Conservation (phyloP, 108 stramenopile genomes). For the Stephanodiscus minutulus region DNA sequence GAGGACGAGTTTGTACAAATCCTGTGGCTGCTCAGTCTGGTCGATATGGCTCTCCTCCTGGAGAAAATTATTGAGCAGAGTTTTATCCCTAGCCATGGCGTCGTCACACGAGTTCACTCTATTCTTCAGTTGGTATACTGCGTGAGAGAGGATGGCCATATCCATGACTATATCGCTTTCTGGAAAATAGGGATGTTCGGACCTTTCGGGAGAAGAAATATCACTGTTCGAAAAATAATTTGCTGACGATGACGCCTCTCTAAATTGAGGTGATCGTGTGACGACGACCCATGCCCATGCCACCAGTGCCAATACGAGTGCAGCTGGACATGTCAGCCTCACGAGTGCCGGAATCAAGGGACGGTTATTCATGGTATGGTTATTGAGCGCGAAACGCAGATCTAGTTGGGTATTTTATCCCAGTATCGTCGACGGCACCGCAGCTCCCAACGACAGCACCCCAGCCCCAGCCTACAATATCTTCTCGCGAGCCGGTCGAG, state of each 20-base stretch:
- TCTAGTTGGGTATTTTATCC: too few relatives aligned
- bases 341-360: not conserved
- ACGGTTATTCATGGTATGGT: not conserved
- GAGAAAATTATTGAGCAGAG: not conserved
- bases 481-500: too few relatives aligned
- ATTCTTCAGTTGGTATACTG: slow-evolving; percentile 35
- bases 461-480: too few relatives aligned
- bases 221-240: not conserved
- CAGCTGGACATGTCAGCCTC: not conserved
- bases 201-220: not conserved
- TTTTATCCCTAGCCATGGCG: slow-evolving; percentile 9
- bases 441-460: too few relatives aligned
- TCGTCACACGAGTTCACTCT: slow-evolving; percentile 34
- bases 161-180: slow-evolving; percentile 40
- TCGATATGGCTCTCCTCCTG: slow-evolving; percentile 13
- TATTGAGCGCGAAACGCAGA: too few relatives aligned
- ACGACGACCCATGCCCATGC: not conserved
- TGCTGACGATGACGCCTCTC: not conserved
- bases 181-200: slow-evolving; percentile 20
- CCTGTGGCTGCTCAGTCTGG: not conserved
- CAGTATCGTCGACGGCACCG: too few relatives aligned
- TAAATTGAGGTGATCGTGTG: not conserved
- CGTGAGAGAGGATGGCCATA: slow-evolving; percentile 40
- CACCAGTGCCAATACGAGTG: not conserved
- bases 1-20: slow-evolving; percentile 34